phyloP scores from a whole-genome alignment of 345 rosid species.

The Euphorbia tirucalli region DNA sequence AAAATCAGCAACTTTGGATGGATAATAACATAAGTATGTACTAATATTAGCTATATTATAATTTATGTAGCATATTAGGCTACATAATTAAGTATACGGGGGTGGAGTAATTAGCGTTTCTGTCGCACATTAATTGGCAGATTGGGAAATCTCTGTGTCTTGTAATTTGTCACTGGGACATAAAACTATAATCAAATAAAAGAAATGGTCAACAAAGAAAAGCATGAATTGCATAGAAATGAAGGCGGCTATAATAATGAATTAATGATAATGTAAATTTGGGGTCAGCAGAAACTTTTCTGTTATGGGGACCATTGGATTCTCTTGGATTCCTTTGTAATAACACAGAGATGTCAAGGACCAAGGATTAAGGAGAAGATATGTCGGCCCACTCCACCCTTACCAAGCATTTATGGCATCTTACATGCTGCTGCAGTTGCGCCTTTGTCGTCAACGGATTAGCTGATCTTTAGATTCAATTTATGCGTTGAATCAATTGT shows the following conservation, averaged over 20 bases:
- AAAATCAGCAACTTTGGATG: slow-evolving; percentile 2
- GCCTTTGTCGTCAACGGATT: background rate
- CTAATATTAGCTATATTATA: background rate
- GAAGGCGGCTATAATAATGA: background rate
- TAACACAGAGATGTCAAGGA: background rate
- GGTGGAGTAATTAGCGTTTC: background rate
- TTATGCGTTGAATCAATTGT: background rate
- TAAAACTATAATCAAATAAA: background rate
- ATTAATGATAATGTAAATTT: no score
- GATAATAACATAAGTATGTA: background rate
- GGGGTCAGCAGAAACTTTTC: background rate
- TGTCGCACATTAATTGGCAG: background rate
- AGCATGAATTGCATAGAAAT: background rate
- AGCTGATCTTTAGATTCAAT: background rate
- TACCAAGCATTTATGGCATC: background rate
- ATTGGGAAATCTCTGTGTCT: background rate
- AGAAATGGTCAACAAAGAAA: background rate
- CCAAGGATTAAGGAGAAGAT: background rate
- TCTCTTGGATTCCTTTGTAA: background rate
- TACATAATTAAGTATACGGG: background rate
- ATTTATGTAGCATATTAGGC: background rate
- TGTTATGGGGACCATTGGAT: background rate
- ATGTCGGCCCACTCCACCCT: background rate
- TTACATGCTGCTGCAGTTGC: background rate
- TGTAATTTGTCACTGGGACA: background rate